Base-by-base conservation (phyloP, 805 yeast genomes). In the Candida yuanshanica region DNA sequence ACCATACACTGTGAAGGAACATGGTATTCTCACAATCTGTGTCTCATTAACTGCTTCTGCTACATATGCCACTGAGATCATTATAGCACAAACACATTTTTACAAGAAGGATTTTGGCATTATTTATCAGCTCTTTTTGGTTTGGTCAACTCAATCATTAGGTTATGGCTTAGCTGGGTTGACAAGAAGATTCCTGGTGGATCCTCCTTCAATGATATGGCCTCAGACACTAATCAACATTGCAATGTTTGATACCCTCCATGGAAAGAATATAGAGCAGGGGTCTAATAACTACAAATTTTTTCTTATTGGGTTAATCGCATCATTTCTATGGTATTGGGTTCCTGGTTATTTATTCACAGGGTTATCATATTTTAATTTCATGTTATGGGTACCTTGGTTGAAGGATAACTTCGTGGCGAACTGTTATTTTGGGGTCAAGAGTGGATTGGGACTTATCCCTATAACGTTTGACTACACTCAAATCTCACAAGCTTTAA, bases 101-200 rank as follows among this genome's bases (percentile, higher is more conserved):
- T 77, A 76, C 59, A 54, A 59, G 23, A 53, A 59, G 20, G 65
- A 65, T 43, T 68, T 65, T 44, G 75, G 72, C 32, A 64, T 71
- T 62, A 86, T 85, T 16, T 39, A 34, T 17, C 72, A 71, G 46
- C 59, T 81, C 23, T 56, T 79, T 38, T 65, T 77, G 34, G 66
- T 70, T 35, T 53, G 76, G 38, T 69, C 83, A 12, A 70, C 83
- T 29, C 87, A 82, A 56, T 65, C 76, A 48, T 66, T 83, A 38
- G 89, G 90, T 9, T 77, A 78, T 47, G 81, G 83, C 21, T 58
- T 79, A 39, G 86, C 85, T 34, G 90, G 90, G 23, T 39, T 82
- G 42, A 66, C 74, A 32, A 67, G 82, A 48, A 70, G 74, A 48
- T 65, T 79, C 26, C 66, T 83, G 46, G 81, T 83, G 13, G 73